Base-by-base conservation (phyloP, 177 flowering plant species). In the Vitis hybrid region DNA sequence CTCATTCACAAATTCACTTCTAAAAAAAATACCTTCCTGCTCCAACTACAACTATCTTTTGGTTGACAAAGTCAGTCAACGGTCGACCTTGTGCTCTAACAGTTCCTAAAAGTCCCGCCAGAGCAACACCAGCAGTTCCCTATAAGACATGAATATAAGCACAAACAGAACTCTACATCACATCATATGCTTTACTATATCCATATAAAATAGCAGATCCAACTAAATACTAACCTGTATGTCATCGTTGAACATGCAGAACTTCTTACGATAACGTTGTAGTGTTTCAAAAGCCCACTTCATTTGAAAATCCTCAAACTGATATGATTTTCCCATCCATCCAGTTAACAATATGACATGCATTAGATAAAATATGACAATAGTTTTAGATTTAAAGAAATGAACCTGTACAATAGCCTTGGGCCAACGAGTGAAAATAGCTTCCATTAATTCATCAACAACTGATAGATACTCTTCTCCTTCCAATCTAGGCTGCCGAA, bases 101-200 rank as follows among this genome's bases (percentile, higher is more conserved):
- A 64, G 97, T 81, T 75, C 99, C 99, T 67, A 96, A 81, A 68
- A 96, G 73, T 66, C 99, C 99, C 45, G 99, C 98, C 53, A 96
- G 86, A 63, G 98, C 99, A 82, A 96, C 99, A 74, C 99, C 99
- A 75, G 99, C 99, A 83, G 99, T 96, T 81, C 99, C 99, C 99
- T 96, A 65, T 19, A 67, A 70, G 39, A 68, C 64, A 78, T 56
- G 11, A 64, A 62, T 39, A 13, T 19, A 68, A 52, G 54, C 68
- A 72, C 10, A 63, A 68, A 63, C 5, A 26, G 50, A 26, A 64
- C 26, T 18, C n/a, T 55, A 10, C 63, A 67, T 57, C 52, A 54
- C 13, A 57, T 49, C 39, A 29, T 11, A 18, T 68, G 18, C 64
- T 57, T 13, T 50, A 39, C 26, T 2, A 58, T 26, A 51, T 13